Evolutionary conservation across 108 stramenopile genomes (phyloP), one percentile per base, ranked within the genome.

Genomic region (Discostella stelligeroides): DNA sequence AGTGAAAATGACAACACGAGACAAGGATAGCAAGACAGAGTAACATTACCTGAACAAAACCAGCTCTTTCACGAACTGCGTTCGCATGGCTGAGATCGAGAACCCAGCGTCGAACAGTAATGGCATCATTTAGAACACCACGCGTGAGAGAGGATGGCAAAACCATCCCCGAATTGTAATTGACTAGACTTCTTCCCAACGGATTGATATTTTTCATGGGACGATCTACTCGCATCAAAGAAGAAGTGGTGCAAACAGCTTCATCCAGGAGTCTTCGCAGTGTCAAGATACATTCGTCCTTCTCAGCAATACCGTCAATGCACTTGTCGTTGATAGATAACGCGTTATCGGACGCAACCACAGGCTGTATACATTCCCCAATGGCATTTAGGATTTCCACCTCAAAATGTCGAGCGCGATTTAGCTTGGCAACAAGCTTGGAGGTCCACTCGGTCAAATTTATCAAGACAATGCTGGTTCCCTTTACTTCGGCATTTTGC

Each of bases 11-110:
- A 18, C 18, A 29, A 25, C n/a, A n/a, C n/a, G n/a, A n/a, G n/a
- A n/a, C n/a, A n/a, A n/a, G n/a, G n/a, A n/a, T n/a, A n/a, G n/a
- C n/a, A n/a, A n/a, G n/a, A 13, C 11, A 58, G 28, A 23, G 59
- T 84, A 46, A 30, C 59, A 84, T 50, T 37, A 63, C 72, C 61
- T 88, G 67, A 51, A 92, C 46, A 71, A 89, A 89, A 6, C 46
- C 59, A 18, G 49, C 25, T 41, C 91, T 63, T 67, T 92, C 91
- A 2, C 88, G 63, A 4, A 57, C 27, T 18, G 39, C 62, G 48
- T 83, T 79, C 0, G 82, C 84, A 25, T 84, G 84, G 9, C 60
- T 54, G 7, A 89, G 72, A 70, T 89, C 86, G 24, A 88, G 41
- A 13, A 90, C 55, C 88, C 88, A 92, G 5, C 46, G 11, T 63